Evolutionary conservation across 1,284 basidiomycete genomes (phyloP).

Genomic region (Earliella scabrosa): DNA sequence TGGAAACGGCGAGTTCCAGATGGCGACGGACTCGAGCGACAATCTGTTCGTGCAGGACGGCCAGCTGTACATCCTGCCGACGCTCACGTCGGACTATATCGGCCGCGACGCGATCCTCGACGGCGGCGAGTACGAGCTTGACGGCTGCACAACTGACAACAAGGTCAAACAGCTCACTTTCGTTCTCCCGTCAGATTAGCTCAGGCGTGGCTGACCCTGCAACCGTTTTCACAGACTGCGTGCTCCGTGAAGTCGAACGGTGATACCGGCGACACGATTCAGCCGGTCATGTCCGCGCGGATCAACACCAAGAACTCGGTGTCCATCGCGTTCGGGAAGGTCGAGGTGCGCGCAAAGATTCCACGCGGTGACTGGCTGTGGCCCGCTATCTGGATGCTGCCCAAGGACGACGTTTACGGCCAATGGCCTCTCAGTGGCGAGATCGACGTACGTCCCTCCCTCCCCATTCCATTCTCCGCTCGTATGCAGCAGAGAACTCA

Average conservation of each 20-base stretch:
- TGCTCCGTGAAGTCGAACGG: slow-evolving; percentile 48
- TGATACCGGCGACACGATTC: slow-evolving; percentile 54
- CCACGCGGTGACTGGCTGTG: slow-evolving; percentile 72
- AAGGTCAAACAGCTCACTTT: slow-evolving; percentile 17
- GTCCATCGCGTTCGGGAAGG: slow-evolving; percentile 70
- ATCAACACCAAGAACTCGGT: slow-evolving; percentile 68
- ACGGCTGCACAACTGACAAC: slow-evolving; percentile 60
- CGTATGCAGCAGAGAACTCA: neutral
- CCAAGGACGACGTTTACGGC: slow-evolving; percentile 71
- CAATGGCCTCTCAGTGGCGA: slow-evolving; percentile 76
- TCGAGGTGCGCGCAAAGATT: slow-evolving; percentile 62
- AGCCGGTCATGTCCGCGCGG: slow-evolving; percentile 78
- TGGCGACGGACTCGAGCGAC: slow-evolving; percentile 64
- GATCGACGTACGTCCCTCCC: slow-evolving; percentile 69
- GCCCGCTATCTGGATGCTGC: slow-evolving; percentile 88
- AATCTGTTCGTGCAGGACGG: slow-evolving; percentile 76
- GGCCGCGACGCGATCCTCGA: slow-evolving; percentile 61
- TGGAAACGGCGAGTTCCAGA: slow-evolving; percentile 83
- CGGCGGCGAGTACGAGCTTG: slow-evolving; percentile 68
- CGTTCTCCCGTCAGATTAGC: neutral
- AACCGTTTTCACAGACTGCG: slow-evolving; percentile 30
- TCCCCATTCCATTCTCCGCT: neutral
- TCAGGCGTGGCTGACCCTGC: neutral
- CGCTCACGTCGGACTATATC: slow-evolving; percentile 72
- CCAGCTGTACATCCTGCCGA: slow-evolving; percentile 80